Evolutionary conservation across 495 filamentous ascomycete species (phyloP), one percentile per base, ranked within the genome.

Genomic region (Aeminium ludgeri): DNA sequence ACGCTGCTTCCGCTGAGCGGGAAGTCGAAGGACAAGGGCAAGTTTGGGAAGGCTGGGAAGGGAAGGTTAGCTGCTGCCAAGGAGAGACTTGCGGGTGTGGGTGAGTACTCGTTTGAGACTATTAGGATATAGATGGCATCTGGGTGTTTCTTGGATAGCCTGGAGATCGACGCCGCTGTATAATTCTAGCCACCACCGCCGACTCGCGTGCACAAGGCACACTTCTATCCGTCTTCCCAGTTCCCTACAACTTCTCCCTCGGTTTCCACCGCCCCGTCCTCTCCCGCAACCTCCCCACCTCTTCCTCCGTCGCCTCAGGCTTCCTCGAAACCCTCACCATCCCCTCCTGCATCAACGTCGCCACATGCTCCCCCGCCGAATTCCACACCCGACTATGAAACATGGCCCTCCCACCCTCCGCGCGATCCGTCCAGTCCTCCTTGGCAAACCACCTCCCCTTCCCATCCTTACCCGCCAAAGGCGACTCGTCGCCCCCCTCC

Each of bases 301-400:
- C 45, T 15, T 42, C 34, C 1, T 6, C 5, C 6, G 37, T 40
- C 10, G 36, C 30, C 6, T 18, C 7, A 8, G 43, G 30, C 37
- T 50, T 43, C 34, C 37, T 43, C 8, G 32, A 27, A 7, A 39
- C 18, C 15, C 53, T 30, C 12, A 53, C 36, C 44, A 53, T 44
- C 1, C 53, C 53, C 36, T 56, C 53, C 34, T 56, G 53, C 33
- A 45, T 40, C 30, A 45, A 36, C n/a, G 46, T 56, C 0, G 47
- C 50, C 10, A 53, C 33, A 23, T 53, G 50, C n/a, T 12, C 55
- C 4, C 76, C 77, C 42, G 62, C 55, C 1, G 72, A 65, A 46
- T 64, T 68, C 75, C 75, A 82, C 28, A 82, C 61, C 59, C 72
- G 64, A 51, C 70, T 74, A 57, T 73, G 65, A 48, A 80, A 64